These are phyloP conservation scores for Penicillium hordei DNA, from an alignment of 2,329 filamentous ascomycete genomes.

Conservation along the genomic window DNA sequence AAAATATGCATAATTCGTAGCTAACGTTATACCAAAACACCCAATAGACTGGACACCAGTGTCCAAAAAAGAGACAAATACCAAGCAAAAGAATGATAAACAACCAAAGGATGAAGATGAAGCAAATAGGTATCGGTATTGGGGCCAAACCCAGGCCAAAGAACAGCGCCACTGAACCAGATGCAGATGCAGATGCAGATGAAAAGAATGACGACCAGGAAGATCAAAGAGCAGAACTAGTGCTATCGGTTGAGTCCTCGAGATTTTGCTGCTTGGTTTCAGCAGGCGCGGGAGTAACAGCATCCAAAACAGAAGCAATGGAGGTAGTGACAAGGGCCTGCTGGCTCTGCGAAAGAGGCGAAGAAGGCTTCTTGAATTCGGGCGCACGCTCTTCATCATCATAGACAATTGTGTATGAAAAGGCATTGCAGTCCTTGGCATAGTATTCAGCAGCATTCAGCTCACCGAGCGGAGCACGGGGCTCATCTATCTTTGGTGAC, in stretches of 20 bases:
- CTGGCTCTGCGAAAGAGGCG: slow-evolving; percentile 6
- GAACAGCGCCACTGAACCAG: slow-evolving; percentile 12
- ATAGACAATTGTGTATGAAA: slow-evolving; percentile 62
- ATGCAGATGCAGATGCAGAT: slow-evolving; percentile 27
- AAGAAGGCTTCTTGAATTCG: slow-evolving; percentile 18
- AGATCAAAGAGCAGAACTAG: slow-evolving; percentile 1
- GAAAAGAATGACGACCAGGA: background rate
- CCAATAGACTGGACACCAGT: slow-evolving; percentile 6
- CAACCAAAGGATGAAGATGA: slow-evolving; percentile 8
- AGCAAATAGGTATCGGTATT: background rate
- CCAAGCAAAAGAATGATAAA: background rate
- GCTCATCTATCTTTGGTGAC: slow-evolving; percentile 62
- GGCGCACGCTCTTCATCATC: slow-evolving; percentile 52
- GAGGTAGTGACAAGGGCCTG: slow-evolving; percentile 22
- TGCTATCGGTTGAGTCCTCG: slow-evolving; percentile 49
- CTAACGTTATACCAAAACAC: slow-evolving; percentile 2
- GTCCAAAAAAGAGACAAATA: slow-evolving; percentile 4
- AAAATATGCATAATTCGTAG: slow-evolving; percentile 2
- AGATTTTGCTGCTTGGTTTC: slow-evolving; percentile 51
- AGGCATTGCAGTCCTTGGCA: slow-evolving; percentile 63
- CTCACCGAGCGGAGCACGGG: slow-evolving; percentile 65
- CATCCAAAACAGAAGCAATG: slow-evolving; percentile 29
- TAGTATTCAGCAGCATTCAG: slow-evolving; percentile 69
- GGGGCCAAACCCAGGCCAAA: background rate
- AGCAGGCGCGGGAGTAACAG: slow-evolving; percentile 31